Percentiles rank a stretch among this genome's conserved stretches.
Evolutionary conservation across 2,329 filamentous ascomycete species (phyloP).

Genomic region (Pestalotiopsis sp.): DNA sequence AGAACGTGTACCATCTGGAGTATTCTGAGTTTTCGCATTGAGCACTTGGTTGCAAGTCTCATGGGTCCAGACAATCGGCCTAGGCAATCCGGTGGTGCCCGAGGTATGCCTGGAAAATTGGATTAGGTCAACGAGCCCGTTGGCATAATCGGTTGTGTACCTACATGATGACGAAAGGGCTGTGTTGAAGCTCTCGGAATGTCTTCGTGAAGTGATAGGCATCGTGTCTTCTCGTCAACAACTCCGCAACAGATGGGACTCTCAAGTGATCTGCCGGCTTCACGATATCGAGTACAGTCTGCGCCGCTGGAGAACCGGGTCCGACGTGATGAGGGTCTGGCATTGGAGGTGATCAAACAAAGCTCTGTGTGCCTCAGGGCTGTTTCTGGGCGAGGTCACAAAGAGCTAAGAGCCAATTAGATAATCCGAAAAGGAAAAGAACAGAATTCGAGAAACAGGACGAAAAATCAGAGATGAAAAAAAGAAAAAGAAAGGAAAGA

Average conservation of each 20-base stretch:
- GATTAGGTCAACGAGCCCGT: not conserved
- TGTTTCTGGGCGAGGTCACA: not conserved
- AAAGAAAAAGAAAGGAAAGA: too few relatives aligned
- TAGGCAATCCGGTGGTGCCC: not conserved
- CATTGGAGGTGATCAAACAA: not conserved
- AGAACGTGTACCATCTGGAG: not conserved
- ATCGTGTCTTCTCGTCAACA: not conserved
- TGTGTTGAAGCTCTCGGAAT: not conserved
- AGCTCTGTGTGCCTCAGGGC: not conserved
- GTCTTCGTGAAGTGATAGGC: not conserved
- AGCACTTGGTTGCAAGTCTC: not conserved
- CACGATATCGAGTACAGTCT: not conserved
- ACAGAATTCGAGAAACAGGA: not conserved
- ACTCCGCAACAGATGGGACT: not conserved
- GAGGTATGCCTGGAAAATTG: not conserved
- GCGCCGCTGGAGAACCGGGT: not conserved
- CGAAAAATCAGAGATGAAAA: too few relatives aligned
- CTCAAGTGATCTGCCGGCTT: not conserved
- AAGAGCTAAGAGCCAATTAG: not conserved
- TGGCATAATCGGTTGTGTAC: not conserved
- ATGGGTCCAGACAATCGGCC: not conserved
- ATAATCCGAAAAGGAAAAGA: not conserved
- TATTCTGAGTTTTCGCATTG: not conserved
- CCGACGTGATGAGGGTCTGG: not conserved
- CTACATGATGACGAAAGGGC: not conserved